A percentile compares a stretch with the other conserved stretches of the same genome.
Evolutionary conservation across 2,329 filamentous ascomycete species (phyloP).

Genomic region (Aspergillus fructus): DNA sequence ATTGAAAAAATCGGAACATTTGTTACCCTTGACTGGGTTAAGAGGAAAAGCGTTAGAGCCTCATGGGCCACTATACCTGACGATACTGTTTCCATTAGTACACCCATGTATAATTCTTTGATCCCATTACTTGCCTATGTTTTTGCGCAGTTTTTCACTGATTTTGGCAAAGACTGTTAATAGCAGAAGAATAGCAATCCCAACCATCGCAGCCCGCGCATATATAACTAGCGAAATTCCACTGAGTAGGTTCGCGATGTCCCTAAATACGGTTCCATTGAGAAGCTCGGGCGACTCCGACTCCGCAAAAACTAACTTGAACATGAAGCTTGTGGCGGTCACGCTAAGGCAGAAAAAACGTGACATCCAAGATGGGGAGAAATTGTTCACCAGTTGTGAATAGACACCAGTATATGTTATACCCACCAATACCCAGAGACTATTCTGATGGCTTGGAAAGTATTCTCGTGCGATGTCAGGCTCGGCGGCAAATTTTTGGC

Average conservation of each 20-base stretch:
- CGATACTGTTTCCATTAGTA: slow-evolving; percentile 18
- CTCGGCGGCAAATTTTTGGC: slow-evolving; percentile 91
- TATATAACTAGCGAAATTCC: slow-evolving; percentile 50
- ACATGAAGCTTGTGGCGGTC: slow-evolving; percentile 64
- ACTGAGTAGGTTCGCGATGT: slow-evolving; percentile 39
- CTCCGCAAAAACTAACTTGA: slow-evolving; percentile 86
- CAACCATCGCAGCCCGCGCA: slow-evolving; percentile 51
- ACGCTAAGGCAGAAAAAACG: slow-evolving; percentile 41
- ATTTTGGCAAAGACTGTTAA: slow-evolving; percentile 20
- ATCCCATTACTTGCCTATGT: slow-evolving; percentile 18
- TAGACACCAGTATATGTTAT: slow-evolving; percentile 66
- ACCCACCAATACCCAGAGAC: slow-evolving; percentile 74
- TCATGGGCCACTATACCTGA: slow-evolving; percentile 52
- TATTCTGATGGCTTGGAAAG: slow-evolving; percentile 60
- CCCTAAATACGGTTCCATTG: slow-evolving; percentile 31
- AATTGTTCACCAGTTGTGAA: slow-evolving; percentile 39
- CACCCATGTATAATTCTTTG: not conserved
- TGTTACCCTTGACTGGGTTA: slow-evolving; percentile 81
- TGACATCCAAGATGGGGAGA: slow-evolving; percentile 27
- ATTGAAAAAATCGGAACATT: slow-evolving; percentile 85
- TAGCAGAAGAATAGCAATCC: slow-evolving; percentile 36
- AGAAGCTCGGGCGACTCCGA: slow-evolving; percentile 86
- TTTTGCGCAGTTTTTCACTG: not conserved
- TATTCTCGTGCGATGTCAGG: slow-evolving; percentile 79
- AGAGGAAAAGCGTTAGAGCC: slow-evolving; percentile 72